Percentiles rank a stretch among this genome's conserved stretches.
Evolutionary conservation across 305 asterid species (phyloP).

Genomic region (Fraxinus velutina): DNA sequence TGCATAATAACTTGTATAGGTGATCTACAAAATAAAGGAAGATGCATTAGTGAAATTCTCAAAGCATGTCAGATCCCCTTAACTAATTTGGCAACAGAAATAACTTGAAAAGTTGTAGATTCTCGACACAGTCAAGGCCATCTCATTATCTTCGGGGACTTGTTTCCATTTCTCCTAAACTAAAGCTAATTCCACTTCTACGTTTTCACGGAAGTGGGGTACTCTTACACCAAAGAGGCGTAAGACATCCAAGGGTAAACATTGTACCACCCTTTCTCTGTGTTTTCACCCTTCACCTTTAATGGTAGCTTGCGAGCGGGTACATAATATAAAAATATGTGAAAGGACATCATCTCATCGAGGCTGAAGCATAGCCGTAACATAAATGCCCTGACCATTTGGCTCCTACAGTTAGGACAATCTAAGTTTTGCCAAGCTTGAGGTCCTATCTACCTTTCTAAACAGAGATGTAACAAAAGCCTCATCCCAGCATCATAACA

Average conservation of each 20-base stretch:
- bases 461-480: not conserved
- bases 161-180: no score
- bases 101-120: no score
- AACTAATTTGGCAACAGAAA: no score
- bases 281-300: not conserved
- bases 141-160: no score
- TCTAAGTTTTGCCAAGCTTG: not conserved
- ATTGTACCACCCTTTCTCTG: not conserved
- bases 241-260: not conserved
- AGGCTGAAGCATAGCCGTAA: not conserved
- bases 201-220: not conserved
- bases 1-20: no score
- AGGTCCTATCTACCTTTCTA: not conserved
- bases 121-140: no score
- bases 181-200: no score
- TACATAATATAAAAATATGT: not conserved
- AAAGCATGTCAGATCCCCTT: no score
- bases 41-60: no score
- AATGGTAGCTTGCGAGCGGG: not conserved
- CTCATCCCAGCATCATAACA: not conserved
- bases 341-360: not conserved
- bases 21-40: no score
- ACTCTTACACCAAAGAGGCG: not conserved
- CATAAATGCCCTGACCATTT: not conserved
- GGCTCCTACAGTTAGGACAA: not conserved